A percentile compares a stretch with the other conserved stretches of the same genome.
phyloP scores from a whole-genome alignment of 2,329 filamentous ascomycete genomes.

The Botrytis galanthina region DNA sequence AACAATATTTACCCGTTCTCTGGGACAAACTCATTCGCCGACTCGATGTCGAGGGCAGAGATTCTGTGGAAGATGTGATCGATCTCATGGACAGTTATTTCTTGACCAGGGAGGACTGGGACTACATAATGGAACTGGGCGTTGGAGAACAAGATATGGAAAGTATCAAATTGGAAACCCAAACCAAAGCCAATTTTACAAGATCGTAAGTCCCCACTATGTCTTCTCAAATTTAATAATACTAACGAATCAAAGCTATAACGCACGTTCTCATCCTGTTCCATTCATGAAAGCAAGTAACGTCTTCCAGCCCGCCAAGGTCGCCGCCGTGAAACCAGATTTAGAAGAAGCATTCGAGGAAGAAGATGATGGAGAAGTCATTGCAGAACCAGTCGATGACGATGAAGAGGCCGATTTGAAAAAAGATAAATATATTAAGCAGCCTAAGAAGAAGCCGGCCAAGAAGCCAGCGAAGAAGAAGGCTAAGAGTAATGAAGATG shows the following conservation, averaged over 20 bases:
- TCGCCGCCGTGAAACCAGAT: conserved; percentile 76
- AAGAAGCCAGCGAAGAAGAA: conserved; percentile 46
- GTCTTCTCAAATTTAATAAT: not conserved
- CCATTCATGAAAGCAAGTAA: conserved; percentile 94
- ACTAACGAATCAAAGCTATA: conserved; percentile 60
- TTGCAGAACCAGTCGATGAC: conserved; percentile 53
- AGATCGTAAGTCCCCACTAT: conserved; percentile 62
- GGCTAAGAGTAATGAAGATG: conserved; percentile 28
- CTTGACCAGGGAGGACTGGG: conserved; percentile 90
- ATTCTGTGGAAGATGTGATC: conserved; percentile 78
- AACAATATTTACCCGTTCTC: conserved; percentile 87
- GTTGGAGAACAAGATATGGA: conserved; percentile 80
- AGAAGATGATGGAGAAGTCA: conserved; percentile 72
- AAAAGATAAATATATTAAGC: conserved; percentile 95
- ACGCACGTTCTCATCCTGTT: conserved; percentile 78
- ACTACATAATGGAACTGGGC: conserved; percentile 86
- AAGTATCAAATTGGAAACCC: conserved; percentile 72
- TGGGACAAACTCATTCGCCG: conserved; percentile 78
- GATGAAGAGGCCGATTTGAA: conserved; percentile 79
- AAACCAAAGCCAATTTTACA: conserved; percentile 88
- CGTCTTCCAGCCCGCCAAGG: conserved; percentile 68
- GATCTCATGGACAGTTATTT: conserved; percentile 97
- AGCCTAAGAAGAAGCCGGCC: conserved; percentile 69
- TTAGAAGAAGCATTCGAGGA: conserved; percentile 95
- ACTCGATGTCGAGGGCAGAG: conserved; percentile 76